phyloP scores from a whole-genome alignment of 2,329 filamentous ascomycete genomes.

The Aureobasidium namibiae region DNA sequence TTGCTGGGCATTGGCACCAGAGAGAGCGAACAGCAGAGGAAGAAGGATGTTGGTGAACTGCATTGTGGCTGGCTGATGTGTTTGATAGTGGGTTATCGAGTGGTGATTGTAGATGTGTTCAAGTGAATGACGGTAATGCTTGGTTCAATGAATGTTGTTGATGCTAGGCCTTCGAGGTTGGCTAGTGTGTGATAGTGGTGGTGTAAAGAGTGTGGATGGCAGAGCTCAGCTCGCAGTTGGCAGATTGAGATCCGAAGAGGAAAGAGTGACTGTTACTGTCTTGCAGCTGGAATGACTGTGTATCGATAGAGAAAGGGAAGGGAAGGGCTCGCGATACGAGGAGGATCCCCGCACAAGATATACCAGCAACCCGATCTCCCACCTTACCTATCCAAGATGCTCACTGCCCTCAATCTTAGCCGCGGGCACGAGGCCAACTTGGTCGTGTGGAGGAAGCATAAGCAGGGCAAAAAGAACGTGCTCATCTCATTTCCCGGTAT shows the following conservation, averaged over 20 bases:
- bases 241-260: background rate
- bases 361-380: background rate
- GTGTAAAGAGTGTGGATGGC: conserved; percentile 11
- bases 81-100: background rate
- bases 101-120: background rate
- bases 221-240: conserved; percentile 11
- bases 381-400: background rate
- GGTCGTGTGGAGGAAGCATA: background rate
- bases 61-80: conserved; percentile 11
- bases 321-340: background rate
- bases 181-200: background rate
- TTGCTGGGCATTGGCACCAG: conserved; percentile 8
- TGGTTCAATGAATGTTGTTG: conserved; percentile 1
- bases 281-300: conserved; percentile 9
- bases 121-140: conserved; percentile 6
- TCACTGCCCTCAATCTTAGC: background rate
- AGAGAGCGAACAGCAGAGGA: conserved; percentile 12
- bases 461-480: background rate
- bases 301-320: conserved; percentile 1
- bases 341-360: conserved; percentile 1
- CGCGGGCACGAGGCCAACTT: conserved; percentile 11
- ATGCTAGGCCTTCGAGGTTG: background rate
- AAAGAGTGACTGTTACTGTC: conserved; percentile 11
- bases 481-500: conserved; percentile 13
- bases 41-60: conserved; percentile 13